Evolutionary conservation across 2,329 filamentous ascomycete genomes (phyloP).

Genomic region (Sporothrix variecibatus): DNA sequence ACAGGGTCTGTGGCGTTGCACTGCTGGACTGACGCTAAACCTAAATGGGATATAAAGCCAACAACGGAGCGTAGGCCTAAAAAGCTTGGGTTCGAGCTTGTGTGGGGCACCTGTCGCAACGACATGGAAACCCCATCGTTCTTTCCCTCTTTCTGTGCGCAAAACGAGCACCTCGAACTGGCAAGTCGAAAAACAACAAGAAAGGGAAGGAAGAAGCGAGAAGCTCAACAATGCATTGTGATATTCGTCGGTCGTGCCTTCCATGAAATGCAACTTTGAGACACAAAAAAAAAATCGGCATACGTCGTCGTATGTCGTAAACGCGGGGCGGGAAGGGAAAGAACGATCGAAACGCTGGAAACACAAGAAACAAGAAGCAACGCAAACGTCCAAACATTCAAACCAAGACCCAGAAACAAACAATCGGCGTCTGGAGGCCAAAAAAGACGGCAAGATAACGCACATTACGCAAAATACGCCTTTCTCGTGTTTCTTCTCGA

Average conservation of each 20-base stretch:
- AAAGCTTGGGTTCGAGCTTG: conserved; percentile 8
- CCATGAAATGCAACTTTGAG: neutral
- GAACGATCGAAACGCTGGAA: conserved; percentile 12
- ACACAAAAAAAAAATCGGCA: neutral
- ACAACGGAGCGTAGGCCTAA: neutral
- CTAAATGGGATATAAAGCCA: neutral
- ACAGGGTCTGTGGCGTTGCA: neutral
- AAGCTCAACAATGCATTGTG: neutral
- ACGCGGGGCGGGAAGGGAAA: neutral
- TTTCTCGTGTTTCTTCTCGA: neutral
- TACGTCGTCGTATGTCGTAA: conserved; percentile 15
- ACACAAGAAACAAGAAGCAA: neutral
- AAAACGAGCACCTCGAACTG: neutral
- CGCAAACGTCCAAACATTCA: neutral
- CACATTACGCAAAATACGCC: neutral
- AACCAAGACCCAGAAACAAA: neutral
- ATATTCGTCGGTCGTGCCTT: neutral
- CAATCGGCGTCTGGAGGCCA: neutral
- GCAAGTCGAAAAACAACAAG: neutral
- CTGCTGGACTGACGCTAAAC: neutral
- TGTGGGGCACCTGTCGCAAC: neutral
- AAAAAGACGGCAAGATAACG: neutral
- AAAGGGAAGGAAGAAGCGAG: neutral
- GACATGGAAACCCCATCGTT: neutral
- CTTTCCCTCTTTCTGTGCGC: neutral